phyloP scores from a whole-genome alignment of 345 rosid genomes.

The Erucastrum elatum region DNA sequence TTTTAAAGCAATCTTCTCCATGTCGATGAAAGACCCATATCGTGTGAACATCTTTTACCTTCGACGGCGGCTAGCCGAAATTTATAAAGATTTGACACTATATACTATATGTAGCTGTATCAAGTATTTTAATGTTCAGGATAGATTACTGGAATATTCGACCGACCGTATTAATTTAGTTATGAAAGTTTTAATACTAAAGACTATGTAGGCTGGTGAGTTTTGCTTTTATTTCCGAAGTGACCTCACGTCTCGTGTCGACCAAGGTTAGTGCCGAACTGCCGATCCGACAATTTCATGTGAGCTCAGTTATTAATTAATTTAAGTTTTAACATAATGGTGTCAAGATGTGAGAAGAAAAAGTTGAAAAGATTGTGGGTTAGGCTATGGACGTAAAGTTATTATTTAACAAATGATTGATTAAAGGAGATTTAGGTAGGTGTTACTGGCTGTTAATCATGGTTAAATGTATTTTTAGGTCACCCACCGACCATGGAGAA shows the following conservation, averaged over 20 bases:
- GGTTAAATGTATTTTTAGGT: not conserved
- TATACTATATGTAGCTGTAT: not conserved
- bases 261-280: constrained; percentile 7
- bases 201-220: not conserved
- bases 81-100: not conserved
- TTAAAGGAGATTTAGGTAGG: constrained; percentile 13
- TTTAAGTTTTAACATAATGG: not conserved
- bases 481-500: constrained; percentile 16
- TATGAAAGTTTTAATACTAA: not conserved
- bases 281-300: constrained; percentile 16
- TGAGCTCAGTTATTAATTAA: not conserved
- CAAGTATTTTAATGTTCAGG: not conserved
- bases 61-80: constrained; percentile 36
- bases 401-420: constrained; percentile 5
- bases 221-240: constrained; percentile 1
- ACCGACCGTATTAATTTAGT: not conserved
- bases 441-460: constrained; percentile 1
- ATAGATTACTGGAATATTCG: not conserved
- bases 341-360: not conserved
- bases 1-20: not conserved
- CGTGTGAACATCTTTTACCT: constrained; percentile 32
- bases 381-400: constrained; percentile 22
- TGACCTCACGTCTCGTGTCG: not conserved
- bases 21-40: not conserved
- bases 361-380: not conserved